phyloP scores from a whole-genome alignment of 345 rosid genomes.

The Jatropha curcas region DNA sequence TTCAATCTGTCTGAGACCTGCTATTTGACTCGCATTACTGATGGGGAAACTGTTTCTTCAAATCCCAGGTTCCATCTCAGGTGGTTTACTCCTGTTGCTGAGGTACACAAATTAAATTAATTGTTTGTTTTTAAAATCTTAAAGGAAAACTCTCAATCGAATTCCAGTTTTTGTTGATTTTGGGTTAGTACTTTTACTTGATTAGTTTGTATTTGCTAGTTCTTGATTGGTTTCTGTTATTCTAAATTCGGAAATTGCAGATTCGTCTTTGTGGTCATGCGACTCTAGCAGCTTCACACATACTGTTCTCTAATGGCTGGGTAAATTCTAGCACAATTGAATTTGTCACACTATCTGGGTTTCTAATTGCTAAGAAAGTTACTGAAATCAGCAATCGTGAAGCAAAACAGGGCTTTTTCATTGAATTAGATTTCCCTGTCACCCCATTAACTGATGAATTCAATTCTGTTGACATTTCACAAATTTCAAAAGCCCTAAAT shows the following conservation, averaged over 20 bases:
- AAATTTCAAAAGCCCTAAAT: constrained; percentile 48
- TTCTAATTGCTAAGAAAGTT: constrained; percentile 60
- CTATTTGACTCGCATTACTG: constrained; percentile 9
- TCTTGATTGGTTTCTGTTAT: background rate
- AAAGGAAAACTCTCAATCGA: constrained; percentile 3
- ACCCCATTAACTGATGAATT: constrained; percentile 36
- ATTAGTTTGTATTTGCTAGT: no score
- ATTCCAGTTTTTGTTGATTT: background rate
- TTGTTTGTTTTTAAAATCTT: no score
- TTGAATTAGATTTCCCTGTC: constrained; percentile 60
- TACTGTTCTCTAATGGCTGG: constrained; percentile 52
- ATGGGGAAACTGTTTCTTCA: background rate
- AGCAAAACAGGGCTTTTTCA: constrained; percentile 30
- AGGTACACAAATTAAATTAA: constrained; percentile 35
- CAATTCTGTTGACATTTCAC: constrained; percentile 27
- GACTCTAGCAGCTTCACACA: constrained; percentile 76
- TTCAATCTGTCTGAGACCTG: constrained; percentile 28
- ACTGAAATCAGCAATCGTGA: constrained; percentile 32
- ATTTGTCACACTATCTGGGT: constrained; percentile 63
- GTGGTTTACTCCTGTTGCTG: constrained; percentile 30
- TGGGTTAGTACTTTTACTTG: background rate
- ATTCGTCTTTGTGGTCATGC: constrained; percentile 83
- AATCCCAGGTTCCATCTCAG: constrained; percentile 27
- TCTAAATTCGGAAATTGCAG: constrained; percentile 30
- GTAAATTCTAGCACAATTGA: constrained; percentile 54